These are phyloP conservation scores for Clarireedia hainanense DNA, from an alignment of 2,329 filamentous ascomycete genomes.

Conservation along the genomic window DNA sequence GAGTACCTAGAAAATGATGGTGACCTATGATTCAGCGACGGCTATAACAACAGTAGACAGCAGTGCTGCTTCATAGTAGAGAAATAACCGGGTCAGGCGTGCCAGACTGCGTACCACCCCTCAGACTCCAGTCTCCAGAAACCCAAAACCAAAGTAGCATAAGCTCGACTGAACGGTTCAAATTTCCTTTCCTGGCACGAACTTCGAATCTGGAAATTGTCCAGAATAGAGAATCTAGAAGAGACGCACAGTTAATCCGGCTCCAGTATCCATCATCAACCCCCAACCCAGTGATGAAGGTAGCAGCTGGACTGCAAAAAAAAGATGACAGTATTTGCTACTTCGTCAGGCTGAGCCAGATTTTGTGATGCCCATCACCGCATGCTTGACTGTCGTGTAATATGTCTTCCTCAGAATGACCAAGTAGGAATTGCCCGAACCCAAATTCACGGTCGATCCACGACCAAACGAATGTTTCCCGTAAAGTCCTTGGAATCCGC, in stretches of 20 bases:
- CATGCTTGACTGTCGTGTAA: not conserved
- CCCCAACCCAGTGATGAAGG: slow-evolving; percentile 21
- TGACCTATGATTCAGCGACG: no score
- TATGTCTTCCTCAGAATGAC: not conserved
- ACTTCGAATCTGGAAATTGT: no score
- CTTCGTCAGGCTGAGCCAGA: slow-evolving; percentile 33
- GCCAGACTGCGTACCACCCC: no score
- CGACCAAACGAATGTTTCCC: not conserved
- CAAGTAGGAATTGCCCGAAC: not conserved
- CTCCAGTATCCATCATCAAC: slow-evolving; percentile 22
- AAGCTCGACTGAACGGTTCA: no score
- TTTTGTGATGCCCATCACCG: not conserved
- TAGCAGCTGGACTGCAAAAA: slow-evolving; percentile 22
- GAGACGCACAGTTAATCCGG: slow-evolving; percentile 12
- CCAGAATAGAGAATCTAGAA: not conserved
- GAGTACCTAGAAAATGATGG: no score
- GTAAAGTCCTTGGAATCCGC: not conserved
- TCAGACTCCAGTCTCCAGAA: no score
- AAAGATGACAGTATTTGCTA: slow-evolving; percentile 37
- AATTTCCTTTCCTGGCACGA: no score
- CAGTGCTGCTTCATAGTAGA: no score
- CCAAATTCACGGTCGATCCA: not conserved
- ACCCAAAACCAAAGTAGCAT: no score
- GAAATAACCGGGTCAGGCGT: no score
- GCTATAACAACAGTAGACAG: no score